Evolutionary conservation across 1,284 basidiomycete genomes (phyloP).

Genomic region (Sporisorium scitamineum): DNA sequence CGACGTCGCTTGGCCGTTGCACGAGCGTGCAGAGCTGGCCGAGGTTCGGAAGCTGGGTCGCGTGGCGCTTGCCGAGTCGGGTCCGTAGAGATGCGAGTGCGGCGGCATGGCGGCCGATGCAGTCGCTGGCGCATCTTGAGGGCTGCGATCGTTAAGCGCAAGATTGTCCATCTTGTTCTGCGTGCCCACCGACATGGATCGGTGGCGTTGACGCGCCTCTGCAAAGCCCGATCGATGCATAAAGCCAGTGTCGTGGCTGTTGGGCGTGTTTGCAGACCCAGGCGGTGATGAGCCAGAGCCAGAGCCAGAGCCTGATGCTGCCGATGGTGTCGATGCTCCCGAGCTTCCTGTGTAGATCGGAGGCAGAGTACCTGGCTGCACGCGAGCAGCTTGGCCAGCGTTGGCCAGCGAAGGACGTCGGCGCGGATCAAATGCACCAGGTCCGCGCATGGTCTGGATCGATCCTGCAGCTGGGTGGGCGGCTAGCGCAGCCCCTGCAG

Average conservation of each 20-base stretch:
- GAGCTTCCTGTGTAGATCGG: conserved; percentile 33
- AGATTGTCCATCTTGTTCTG: conserved; percentile 36
- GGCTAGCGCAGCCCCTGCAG: conserved; percentile 24
- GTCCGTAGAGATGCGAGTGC: conserved; percentile 17
- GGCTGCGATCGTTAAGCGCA: conserved; percentile 17
- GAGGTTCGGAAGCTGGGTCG: conserved; percentile 41
- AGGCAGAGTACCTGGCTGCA: conserved; percentile 27
- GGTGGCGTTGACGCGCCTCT: conserved; percentile 40
- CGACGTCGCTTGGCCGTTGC: conserved; percentile 36
- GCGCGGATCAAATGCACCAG: conserved; percentile 43
- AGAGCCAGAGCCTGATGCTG: conserved; percentile 12
- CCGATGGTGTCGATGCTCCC: conserved; percentile 17
- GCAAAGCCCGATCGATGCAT: conserved; percentile 41
- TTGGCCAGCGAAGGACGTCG: conserved; percentile 33
- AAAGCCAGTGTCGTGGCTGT: conserved; percentile 28
- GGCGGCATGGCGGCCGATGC: conserved; percentile 2
- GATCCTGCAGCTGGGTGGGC: background rate
- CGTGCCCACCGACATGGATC: conserved; percentile 39
- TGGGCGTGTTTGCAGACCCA: conserved; percentile 20
- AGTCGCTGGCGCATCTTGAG: conserved; percentile 2
- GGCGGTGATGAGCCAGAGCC: conserved; percentile 36
- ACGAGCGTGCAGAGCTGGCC: conserved; percentile 31
- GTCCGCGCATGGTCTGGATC: conserved; percentile 20
- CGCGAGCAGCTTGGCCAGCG: conserved; percentile 15
- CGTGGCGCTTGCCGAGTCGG: conserved; percentile 10